Percentiles rank a stretch among this genome's conserved stretches.
Conservation (phyloP, 2,329 filamentous ascomycete genomes). For the Neophaeococcomyces mojaviensis region DNA sequence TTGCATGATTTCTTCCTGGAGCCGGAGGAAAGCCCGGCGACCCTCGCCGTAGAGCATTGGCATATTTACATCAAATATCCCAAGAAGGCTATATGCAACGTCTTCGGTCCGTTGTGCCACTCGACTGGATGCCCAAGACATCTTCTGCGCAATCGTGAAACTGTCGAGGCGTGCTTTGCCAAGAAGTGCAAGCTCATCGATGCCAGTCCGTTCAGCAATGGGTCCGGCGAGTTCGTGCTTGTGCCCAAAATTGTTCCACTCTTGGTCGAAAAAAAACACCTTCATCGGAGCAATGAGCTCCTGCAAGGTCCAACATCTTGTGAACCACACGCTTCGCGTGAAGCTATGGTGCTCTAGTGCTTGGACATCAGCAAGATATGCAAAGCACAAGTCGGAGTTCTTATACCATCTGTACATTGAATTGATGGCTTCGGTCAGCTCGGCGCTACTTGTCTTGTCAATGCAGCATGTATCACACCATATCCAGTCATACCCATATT, state of each 20-base stretch:
- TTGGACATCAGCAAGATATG: slow-evolving; percentile 18
- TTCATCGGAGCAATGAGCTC: slow-evolving; percentile 10
- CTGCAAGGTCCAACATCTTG: slow-evolving; percentile 9
- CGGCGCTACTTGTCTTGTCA: slow-evolving; percentile 17
- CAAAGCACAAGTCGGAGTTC: slow-evolving; percentile 16
- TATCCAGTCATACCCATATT: slow-evolving; percentile 11
- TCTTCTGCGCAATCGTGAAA: slow-evolving; percentile 25
- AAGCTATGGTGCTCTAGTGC: neutral
- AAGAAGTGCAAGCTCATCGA: slow-evolving; percentile 1
- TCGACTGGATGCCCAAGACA: slow-evolving; percentile 34
- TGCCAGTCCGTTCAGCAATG: slow-evolving; percentile 3
- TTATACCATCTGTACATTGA: slow-evolving; percentile 22
- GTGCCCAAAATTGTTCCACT: neutral
- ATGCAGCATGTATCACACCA: slow-evolving; percentile 25
- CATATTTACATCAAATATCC: slow-evolving; percentile 39
- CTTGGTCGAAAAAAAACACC: slow-evolving; percentile 8
- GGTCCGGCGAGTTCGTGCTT: slow-evolving; percentile 4
- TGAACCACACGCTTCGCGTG: slow-evolving; percentile 9
- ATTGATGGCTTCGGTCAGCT: slow-evolving; percentile 19
- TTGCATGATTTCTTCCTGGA: slow-evolving; percentile 18
- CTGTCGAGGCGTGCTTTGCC: slow-evolving; percentile 17
- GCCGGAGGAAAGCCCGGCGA: slow-evolving; percentile 20
- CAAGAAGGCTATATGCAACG: slow-evolving; percentile 38
- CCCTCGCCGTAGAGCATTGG: slow-evolving; percentile 37
- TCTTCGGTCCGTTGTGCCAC: slow-evolving; percentile 33